phyloP scores from a whole-genome alignment of 148 eudicot species.

The Spergularia marina region DNA sequence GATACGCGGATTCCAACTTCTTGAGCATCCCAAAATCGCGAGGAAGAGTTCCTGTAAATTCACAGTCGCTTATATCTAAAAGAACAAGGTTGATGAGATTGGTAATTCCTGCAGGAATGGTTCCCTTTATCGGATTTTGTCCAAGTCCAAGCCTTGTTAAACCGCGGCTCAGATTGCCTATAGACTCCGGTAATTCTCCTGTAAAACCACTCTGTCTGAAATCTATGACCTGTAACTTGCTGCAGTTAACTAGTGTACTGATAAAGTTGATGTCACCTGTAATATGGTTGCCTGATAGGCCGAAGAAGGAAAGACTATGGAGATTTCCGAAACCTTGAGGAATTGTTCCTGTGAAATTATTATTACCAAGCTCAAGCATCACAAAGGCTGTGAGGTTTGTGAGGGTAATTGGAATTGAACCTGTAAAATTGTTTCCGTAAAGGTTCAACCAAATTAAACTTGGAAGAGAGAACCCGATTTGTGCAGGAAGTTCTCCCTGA shows the following conservation, averaged over 20 bases:
- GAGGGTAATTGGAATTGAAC: slow-evolving; percentile 30
- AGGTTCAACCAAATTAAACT: slow-evolving; percentile 15
- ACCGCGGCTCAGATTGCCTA: slow-evolving; percentile 20
- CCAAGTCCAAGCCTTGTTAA: not conserved
- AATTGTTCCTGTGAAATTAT: slow-evolving; percentile 18
- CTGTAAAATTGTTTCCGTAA: slow-evolving; percentile 21
- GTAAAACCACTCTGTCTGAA: slow-evolving; percentile 16
- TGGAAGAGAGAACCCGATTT: slow-evolving; percentile 19
- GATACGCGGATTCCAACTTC: not conserved
- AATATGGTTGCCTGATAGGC: slow-evolving; percentile 11
- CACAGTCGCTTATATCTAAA: slow-evolving; percentile 5
- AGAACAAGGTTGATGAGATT: slow-evolving; percentile 17
- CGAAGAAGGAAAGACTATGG: not conserved
- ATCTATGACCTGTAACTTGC: slow-evolving; percentile 6
- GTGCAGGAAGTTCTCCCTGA: slow-evolving; percentile 22
- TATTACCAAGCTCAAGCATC: not conserved
- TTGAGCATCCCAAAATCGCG: slow-evolving; percentile 8
- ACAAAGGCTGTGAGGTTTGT: slow-evolving; percentile 28
- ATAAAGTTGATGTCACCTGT: slow-evolving; percentile 29
- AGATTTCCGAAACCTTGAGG: slow-evolving; percentile 4
- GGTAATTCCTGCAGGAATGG: slow-evolving; percentile 24
- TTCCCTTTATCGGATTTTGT: slow-evolving; percentile 16
- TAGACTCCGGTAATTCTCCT: slow-evolving; percentile 19
- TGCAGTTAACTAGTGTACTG: slow-evolving; percentile 26
- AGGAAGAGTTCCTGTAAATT: slow-evolving; percentile 12